Conservation (phyloP, 2,329 filamentous ascomycete genomes). For the Calonectria pteridis region DNA sequence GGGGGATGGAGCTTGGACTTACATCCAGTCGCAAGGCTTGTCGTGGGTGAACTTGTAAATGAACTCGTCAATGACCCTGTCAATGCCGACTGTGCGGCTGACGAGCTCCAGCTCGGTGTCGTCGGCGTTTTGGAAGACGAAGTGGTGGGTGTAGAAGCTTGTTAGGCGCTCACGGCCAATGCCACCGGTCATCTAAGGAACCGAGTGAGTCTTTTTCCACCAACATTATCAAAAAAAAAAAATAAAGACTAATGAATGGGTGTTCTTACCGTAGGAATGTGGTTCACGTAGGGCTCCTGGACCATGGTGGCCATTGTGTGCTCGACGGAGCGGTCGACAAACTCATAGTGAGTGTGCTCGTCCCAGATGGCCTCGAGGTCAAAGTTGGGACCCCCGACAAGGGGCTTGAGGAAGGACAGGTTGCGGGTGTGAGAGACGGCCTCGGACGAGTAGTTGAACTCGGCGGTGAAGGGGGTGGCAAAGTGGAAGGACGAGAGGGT, state of each 20-base stretch:
- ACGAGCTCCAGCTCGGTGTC: constrained; percentile 78
- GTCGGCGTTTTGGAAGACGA: constrained; percentile 79
- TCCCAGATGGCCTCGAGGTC: constrained; percentile 85
- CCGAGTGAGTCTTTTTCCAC: not conserved
- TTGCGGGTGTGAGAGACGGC: constrained; percentile 75
- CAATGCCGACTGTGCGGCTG: constrained; percentile 77
- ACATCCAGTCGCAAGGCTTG: constrained; percentile 77
- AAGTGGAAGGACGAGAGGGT: constrained; percentile 54
- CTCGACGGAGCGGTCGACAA: constrained; percentile 75
- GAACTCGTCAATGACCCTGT: constrained; percentile 80
- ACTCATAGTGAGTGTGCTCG: constrained; percentile 80
- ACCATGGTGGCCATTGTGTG: constrained; percentile 88
- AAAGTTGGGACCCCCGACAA: constrained; percentile 74
- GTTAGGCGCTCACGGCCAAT: constrained; percentile 74
- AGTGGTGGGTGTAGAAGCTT: constrained; percentile 78
- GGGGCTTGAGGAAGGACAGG: constrained; percentile 73
- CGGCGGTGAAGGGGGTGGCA: constrained; percentile 59
- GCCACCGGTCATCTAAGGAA: constrained; percentile 70
- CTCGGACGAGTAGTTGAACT: constrained; percentile 66
- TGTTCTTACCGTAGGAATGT: constrained; percentile 73
- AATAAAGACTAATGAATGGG: not conserved
- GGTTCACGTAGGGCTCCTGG: constrained; percentile 82
- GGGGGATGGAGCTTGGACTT: constrained; percentile 48
- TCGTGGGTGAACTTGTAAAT: constrained; percentile 74
- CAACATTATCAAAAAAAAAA: fast-evolving